Evolutionary conservation across 225 moss, liverwort and hornwort genomes (phyloP).

Genomic region (Marchantia paleacea): DNA sequence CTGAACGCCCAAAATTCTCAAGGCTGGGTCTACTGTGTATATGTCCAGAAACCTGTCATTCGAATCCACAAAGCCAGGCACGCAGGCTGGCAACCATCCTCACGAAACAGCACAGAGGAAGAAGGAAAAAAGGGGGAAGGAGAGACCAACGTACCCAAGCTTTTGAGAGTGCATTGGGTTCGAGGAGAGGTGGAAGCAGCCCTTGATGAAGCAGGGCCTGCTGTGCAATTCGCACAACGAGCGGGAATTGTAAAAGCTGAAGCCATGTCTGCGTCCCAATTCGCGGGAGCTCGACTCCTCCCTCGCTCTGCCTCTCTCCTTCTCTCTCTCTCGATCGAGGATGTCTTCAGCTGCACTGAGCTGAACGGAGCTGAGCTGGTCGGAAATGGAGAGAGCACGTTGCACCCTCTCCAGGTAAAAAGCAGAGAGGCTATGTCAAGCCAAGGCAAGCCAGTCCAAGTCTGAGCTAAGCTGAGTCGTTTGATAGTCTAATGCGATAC

Average conservation of each 20-base stretch:
- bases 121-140: not conserved
- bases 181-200: conserved; percentile 8
- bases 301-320: not conserved
- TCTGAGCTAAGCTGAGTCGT: not conserved
- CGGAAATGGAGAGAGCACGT: not conserved
- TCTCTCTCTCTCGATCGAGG: not conserved
- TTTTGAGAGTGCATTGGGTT: not conserved
- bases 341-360: not conserved
- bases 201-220: not conserved
- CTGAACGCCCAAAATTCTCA: too few species aligned
- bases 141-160: not conserved
- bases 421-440: not conserved
- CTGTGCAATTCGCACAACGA: conserved; percentile 12
- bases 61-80: not conserved
- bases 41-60: too few species aligned
- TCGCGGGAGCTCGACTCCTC: not conserved
- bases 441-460: not conserved
- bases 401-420: not conserved
- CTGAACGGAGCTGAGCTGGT: not conserved
- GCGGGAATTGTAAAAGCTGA: conserved; percentile 7
- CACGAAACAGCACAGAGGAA: not conserved
- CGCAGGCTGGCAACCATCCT: not conserved
- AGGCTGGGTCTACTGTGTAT: not conserved
- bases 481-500: not conserved
- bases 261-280: conserved; percentile 21